Evolutionary conservation across 352 stramenopile species (phyloP), one percentile per base, ranked within the genome.

Genomic region (Phytophthora palmivora): DNA sequence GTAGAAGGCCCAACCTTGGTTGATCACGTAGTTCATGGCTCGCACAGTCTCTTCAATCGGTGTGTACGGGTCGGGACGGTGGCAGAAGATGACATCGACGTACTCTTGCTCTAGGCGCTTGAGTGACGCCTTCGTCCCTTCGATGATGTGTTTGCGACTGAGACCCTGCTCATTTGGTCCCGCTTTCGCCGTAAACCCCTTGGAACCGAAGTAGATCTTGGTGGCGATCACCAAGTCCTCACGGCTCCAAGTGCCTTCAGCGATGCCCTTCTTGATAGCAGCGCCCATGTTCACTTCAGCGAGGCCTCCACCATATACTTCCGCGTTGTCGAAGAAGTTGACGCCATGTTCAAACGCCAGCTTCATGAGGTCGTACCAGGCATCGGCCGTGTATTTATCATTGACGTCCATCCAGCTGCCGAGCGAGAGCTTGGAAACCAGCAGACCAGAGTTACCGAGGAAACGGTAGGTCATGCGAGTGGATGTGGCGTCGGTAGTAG

Each of bases 321-420:
- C 74, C 0, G 74, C 74, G 16, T 75, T 85, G 62, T 82, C 76
- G 36, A 85, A 70, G 11, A 85, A 67, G 63, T 84, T 85, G 59
- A 85, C 51, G 18, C 74, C 76, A 34, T 66, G 44, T 21, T 83
- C 24, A 46, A 70, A 74, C 7, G 56, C 62, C 3, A 46, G 19
- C 18, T n/a, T 36, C 57, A 76, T 70, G 39, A 76, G 45, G 2
- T 69, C 21, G 47, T 70, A 73, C 33, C 49, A 66, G 6, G 19
- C 21, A 30, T n/a, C 67, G 8, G 68, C 45, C 14, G 74, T 74
- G 50, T 63, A 55, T 9, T 45, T 51, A 1, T 64, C 44, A 19
- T 63, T n/a, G 15, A 39, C 28, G 15, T 62, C 38, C 43, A 78
- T 64, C 58, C 60, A 75, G 33, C 69, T 75, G 8, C 69, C 58